phyloP scores from a whole-genome alignment of 441 rosid genomes.

The Aquilaria agallochum region DNA sequence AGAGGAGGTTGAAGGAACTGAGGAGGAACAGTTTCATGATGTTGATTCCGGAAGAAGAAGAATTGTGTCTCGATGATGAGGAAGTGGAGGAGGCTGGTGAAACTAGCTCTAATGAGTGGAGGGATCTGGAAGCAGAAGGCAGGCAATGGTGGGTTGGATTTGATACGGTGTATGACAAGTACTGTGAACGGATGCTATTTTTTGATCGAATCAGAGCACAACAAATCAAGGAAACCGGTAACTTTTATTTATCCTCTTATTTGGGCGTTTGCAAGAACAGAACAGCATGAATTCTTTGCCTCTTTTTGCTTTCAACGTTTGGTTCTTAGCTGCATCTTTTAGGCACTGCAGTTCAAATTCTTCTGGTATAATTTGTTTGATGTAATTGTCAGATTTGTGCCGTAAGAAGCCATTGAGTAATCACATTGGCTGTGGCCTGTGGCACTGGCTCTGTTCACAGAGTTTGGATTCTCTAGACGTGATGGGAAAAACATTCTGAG shows the following conservation, averaged over 20 bases:
- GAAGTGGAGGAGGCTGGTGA: constrained; percentile 56
- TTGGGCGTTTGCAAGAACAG: neutral
- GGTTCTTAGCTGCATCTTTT: too few relatives aligned
- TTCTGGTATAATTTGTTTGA: too few relatives aligned
- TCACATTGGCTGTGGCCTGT: too few relatives aligned
- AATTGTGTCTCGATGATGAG: constrained; percentile 57
- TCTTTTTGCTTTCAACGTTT: too few relatives aligned
- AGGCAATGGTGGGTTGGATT: constrained; percentile 97
- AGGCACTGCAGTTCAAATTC: too few relatives aligned
- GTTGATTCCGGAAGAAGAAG: constrained; percentile 92
- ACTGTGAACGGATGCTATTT: constrained; percentile 85
- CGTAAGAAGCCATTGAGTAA: too few relatives aligned
- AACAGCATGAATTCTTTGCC: neutral
- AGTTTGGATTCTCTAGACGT: too few relatives aligned
- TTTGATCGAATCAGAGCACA: constrained; percentile 70
- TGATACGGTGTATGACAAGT: constrained; percentile 84
- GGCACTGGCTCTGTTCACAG: too few relatives aligned
- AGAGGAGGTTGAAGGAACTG: constrained; percentile 83
- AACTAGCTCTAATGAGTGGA: constrained; percentile 68
- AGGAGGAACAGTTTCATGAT: constrained; percentile 93
- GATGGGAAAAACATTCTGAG: too few relatives aligned
- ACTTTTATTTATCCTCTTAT: constrained; percentile 6
- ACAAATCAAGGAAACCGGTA: constrained; percentile 72
- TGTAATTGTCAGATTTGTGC: too few relatives aligned
- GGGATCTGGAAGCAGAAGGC: constrained; percentile 89